phyloP scores from a whole-genome alignment of 805 yeast species.

The Candida tammaniensis region DNA sequence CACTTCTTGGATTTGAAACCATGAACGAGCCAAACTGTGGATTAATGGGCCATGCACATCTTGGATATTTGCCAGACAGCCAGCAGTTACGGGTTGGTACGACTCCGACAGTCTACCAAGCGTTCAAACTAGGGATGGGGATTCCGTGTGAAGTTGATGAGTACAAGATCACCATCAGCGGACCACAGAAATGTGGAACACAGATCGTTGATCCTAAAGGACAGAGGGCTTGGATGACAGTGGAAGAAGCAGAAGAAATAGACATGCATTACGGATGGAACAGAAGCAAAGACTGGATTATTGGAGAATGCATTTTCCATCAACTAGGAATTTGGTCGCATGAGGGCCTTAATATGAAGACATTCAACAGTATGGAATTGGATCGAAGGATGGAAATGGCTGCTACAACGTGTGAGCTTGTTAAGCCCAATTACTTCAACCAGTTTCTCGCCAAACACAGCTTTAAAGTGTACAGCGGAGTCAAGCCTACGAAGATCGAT shows the following conservation, averaged over 20 bases:
- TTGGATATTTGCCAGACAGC: constrained; percentile 51
- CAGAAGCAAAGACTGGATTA: constrained; percentile 60
- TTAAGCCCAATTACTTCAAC: constrained; percentile 31
- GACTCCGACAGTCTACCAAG: constrained; percentile 77
- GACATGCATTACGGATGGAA: constrained; percentile 72
- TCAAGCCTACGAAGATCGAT: constrained; percentile 31
- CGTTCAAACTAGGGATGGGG: constrained; percentile 79
- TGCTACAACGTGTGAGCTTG: constrained; percentile 21
- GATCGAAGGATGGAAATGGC: constrained; percentile 24
- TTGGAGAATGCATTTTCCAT: constrained; percentile 80
- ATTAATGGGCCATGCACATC: constrained; percentile 58
- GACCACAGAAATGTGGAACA: constrained; percentile 67
- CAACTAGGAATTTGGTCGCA: constrained; percentile 76
- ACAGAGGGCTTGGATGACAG: constrained; percentile 62
- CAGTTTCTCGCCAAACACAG: constrained; percentile 33
- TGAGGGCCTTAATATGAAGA: constrained; percentile 20
- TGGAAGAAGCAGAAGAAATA: constrained; percentile 35
- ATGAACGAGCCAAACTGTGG: constrained; percentile 87
- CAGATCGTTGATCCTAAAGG: constrained; percentile 65
- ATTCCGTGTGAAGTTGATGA: constrained; percentile 61
- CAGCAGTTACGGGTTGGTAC: constrained; percentile 75
- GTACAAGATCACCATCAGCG: constrained; percentile 69
- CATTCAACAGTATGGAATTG: constrained; percentile 20
- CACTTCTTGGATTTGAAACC: constrained; percentile 77
- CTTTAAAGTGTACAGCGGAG: constrained; percentile 19